Evolutionary conservation across 2,329 filamentous ascomycete genomes (phyloP), one percentile per base, ranked within the genome.

Genomic region (Colletotrichum paranaense): DNA sequence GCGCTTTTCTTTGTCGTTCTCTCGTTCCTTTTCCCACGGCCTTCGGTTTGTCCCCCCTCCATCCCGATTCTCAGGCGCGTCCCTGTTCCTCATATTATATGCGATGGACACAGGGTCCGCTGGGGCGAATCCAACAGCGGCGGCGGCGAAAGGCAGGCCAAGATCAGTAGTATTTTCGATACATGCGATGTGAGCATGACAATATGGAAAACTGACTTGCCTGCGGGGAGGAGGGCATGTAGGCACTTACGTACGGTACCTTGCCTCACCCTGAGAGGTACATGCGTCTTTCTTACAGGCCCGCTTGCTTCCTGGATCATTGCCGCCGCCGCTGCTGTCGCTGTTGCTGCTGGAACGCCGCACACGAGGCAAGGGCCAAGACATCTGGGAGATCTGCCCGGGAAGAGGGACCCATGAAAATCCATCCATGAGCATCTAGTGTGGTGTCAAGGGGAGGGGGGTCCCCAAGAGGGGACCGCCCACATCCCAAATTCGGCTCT

Each of bases 371-470:
- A 58, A 71, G 62, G 58, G 72, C 72, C 68, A 72, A 74, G 72
- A 64, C 68, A 72, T 74, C 72, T 74, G 68, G 46, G 28, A 74
- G 72, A 74, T 74, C 72, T 74, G 52, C 72, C 74, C 74, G 74
- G 60, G 67, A 66, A 53, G 32, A 60, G 71, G 56, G 62, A 67
- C 68, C 73, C 68, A 66, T 69, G 67, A 38, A 58, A 65, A 49
- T 35, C 55, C 42, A 52, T 56, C 46, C 60, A 59, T 62, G 32
- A 62, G 42, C 56, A 60, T 66, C 67, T 56, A 66, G 56, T 72
- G 62, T 52, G 60, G 62, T 66, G 46, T 35, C 60, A 24, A 60
- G 59, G 24, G 28, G 24, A 28, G 32, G 53, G 32, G 52, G 57
- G n/a, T 42, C 12, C 59, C 46, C 42, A 71, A 71, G 67, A 73